Evolutionary conservation across 2,329 filamentous ascomycete genomes (phyloP).

Genomic region (Talaromyces amestolkiae): DNA sequence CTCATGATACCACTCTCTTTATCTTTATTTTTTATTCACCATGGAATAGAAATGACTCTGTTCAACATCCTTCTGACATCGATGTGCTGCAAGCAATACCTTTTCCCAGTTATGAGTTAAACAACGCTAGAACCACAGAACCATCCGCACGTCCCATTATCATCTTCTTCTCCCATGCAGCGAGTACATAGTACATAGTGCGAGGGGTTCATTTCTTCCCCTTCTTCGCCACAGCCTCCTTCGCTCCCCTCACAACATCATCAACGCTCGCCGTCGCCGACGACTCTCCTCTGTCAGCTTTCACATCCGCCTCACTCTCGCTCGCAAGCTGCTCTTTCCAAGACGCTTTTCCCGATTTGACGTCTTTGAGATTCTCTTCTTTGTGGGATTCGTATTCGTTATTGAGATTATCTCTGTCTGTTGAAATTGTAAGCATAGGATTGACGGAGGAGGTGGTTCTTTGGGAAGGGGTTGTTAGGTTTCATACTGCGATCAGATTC

Average conservation of each 20-base stretch:
- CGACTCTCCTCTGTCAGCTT: slow-evolving; percentile 58
- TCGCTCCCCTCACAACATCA: neutral
- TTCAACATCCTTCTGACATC: too few species aligned
- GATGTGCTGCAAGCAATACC: neutral
- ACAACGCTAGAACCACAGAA: neutral
- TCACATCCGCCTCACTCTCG: slow-evolving; percentile 71
- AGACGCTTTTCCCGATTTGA: slow-evolving; percentile 62
- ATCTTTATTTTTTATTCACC: neutral
- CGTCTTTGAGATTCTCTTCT: slow-evolving; percentile 56
- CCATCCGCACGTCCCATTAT: neutral
- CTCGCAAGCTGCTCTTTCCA: slow-evolving; percentile 78
- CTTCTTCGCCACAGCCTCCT: slow-evolving; percentile 2
- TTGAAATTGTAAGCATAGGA: neutral
- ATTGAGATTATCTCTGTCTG: slow-evolving; percentile 45
- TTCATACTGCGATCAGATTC: slow-evolving; percentile 35
- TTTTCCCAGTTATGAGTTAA: neutral
- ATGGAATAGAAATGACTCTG: neutral
- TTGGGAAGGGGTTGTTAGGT: slow-evolving; percentile 12
- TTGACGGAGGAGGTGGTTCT: too few species aligned
- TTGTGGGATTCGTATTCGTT: slow-evolving; percentile 55
- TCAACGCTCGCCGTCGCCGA: neutral
- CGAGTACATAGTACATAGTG: neutral
- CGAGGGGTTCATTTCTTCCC: neutral
- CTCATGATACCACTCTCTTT: slow-evolving; percentile 15
- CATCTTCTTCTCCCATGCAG: neutral